These are phyloP conservation scores for Agrocybe praecox DNA, from an alignment of 768 basidiomycete species.

Conservation along the genomic window DNA sequence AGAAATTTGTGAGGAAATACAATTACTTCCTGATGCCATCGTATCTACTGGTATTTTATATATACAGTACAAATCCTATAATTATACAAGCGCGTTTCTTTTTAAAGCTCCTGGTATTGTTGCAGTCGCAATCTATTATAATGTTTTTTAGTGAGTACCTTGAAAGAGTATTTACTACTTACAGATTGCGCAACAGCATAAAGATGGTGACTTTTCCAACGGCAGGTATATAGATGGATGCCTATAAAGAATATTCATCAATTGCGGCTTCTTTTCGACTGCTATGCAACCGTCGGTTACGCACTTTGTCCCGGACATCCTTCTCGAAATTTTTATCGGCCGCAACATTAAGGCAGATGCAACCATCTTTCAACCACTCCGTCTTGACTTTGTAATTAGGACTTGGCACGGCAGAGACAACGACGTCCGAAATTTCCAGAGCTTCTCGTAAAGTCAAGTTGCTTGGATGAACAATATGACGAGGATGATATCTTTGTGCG, in stretches of 20 bases:
- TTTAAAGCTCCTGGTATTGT: slow-evolving; percentile 44
- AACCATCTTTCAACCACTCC: slow-evolving; percentile 89
- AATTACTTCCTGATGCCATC: slow-evolving; percentile 16
- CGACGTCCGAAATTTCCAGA: slow-evolving; percentile 85
- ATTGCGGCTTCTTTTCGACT: neutral
- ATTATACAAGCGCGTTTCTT: slow-evolving; percentile 13
- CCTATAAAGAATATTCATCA: slow-evolving; percentile 43
- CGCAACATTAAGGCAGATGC: slow-evolving; percentile 90
- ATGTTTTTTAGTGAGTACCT: neutral
- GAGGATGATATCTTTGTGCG: slow-evolving; percentile 72
- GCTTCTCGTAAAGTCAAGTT: slow-evolving; percentile 75
- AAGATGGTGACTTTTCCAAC: slow-evolving; percentile 98
- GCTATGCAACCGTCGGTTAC: slow-evolving; percentile 15
- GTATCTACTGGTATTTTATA: slow-evolving; percentile 26
- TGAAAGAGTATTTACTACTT: slow-evolving; percentile 30
- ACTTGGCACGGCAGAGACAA: slow-evolving; percentile 91
- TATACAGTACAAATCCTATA: slow-evolving; percentile 37
- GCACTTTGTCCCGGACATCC: slow-evolving; percentile 88
- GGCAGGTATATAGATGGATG: slow-evolving; percentile 91
- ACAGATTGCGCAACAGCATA: slow-evolving; percentile 97
- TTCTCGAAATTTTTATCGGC: slow-evolving; percentile 96
- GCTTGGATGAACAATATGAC: slow-evolving; percentile 78
- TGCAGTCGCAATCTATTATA: slow-evolving; percentile 53
- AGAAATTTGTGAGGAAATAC: slow-evolving; percentile 24
- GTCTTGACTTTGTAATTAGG: slow-evolving; percentile 88